Base-by-base conservation (phyloP, 1,139 yeast genomes). In the Debaryomyces udenii region DNA sequence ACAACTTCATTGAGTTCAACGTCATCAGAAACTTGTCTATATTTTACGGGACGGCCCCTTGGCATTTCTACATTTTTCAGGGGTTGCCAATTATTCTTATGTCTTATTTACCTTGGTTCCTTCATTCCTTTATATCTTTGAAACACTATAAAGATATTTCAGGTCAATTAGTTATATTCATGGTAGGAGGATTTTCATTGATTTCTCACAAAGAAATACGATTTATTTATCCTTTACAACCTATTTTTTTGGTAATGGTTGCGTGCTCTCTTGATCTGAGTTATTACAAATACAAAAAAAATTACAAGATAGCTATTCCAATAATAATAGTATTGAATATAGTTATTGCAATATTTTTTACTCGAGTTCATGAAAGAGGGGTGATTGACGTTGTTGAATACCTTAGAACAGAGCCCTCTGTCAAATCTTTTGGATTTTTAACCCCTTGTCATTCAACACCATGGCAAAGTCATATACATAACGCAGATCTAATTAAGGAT, bases 391-490 rank as follows among this genome's bases (percentile, higher is more conserved):
- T 91, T 0, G 71, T 86, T 15, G 61, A 76, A 9, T 73, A 71
- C 40, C 55, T 93, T 17, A 71, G 81, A 38, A 46, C 59, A 6
- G 66, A 74, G 9, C 63, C 72, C 0, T 51, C 57, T 1, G 69
- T 79, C 4, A 49, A 61, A 0, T 74, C 86, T 3, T 67, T 90
- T 31, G 96, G 96, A 1, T 85, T 93, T 50, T 61, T 94, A 14
- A 88, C 91, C 57, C 99, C 99, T 0, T 94, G 99, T 55, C 99
- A 94, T 60, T 91, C 98, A 0, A 91, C 98, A 0, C 99, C 99
- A 2, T 88, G 96, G 85, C 96, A 89, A 56, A 80, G 95, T 27
- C 82, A 86, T 54, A 62, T 94, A 32, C 96, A 90, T 54, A 64
- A 86, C 17, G 61, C 66, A 6, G 74, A 73, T 13, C 60, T 79